These are phyloP conservation scores for Pseudevernia furfuracea DNA, from an alignment of 495 filamentous ascomycete genomes.

Conservation along the genomic window DNA sequence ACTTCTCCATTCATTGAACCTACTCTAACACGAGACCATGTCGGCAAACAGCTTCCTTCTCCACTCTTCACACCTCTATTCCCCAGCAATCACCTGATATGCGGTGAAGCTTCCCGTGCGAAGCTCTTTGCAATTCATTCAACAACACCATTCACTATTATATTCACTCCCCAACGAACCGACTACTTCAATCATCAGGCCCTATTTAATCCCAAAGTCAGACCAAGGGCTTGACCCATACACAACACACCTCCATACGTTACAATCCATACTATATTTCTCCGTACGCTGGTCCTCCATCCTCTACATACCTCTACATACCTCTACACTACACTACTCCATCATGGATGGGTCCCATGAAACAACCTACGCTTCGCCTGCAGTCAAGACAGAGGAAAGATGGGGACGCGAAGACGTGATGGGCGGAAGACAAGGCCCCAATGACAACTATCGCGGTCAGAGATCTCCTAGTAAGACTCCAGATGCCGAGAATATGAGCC, in stretches of 20 bases:
- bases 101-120: constrained; percentile 12
- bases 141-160: not conserved
- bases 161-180: not conserved
- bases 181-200: not conserved
- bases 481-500: constrained; percentile 1
- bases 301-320: constrained; percentile 6
- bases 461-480: constrained; percentile 44
- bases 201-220: constrained; percentile 1
- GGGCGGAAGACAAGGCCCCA: constrained; percentile 18
- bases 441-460: constrained; percentile 40
- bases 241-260: not conserved
- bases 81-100: constrained; percentile 27
- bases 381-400: constrained; percentile 23
- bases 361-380: constrained; percentile 19
- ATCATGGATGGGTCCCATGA: constrained; percentile 25
- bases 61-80: constrained; percentile 19
- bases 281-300: not conserved
- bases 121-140: not conserved
- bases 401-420: constrained; percentile 24
- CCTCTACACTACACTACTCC: constrained; percentile 1
- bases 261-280: not conserved
- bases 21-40: constrained; percentile 28
- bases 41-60: constrained; percentile 27
- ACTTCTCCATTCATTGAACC: constrained; percentile 19
- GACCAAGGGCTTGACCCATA: not conserved